Evolutionary conservation across 1,139 yeast genomes (phyloP), one percentile per base, ranked within the genome.

Genomic region (Protomyces macrosporus): DNA sequence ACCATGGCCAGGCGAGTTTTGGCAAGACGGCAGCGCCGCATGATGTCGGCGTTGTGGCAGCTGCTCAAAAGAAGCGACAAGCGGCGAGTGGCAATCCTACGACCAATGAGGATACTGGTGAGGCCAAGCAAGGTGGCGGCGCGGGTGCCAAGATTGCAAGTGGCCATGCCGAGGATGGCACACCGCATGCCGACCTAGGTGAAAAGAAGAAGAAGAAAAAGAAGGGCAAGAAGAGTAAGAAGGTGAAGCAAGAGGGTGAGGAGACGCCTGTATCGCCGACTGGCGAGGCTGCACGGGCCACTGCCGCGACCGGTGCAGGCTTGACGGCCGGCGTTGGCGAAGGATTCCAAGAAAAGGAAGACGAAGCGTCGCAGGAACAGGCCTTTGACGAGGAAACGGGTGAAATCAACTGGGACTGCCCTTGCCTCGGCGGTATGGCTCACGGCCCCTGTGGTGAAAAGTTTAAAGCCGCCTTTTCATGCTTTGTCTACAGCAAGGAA

Each of bases 331-430:
- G 45, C 5, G 62, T 51, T 5, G 53, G 56, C 14, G n/a, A 51
- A 10, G 62, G 62, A 4, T 37, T 58, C 34, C 55, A 65, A 33
- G 66, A 67, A 12, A 60, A 63, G 34, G 61, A 23, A n/a, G 67
- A 65, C 6, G 69, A 68, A 37, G 65, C 55, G 33, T 67, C 57
- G 23, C 79, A 75, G 67, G 75, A 78, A 66, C 90, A 90, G 53
- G 97, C 98, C 2, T 93, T 85, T 77, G 85, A 93, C 77, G 98
- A 98, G 56, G 97, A 89, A 72, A 93, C 99, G 5, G 98, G 98
- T 48, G 98, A 93, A 75, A 95, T 95, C 77, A 93, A 95, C 84
- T 95, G 99, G 99, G 98, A 95, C 74, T 95, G 99, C 75, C 97
- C 98, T n/a, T 95, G 99, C 77, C 81, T 95, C 66, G 98, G 98